These are phyloP conservation scores for Scheffersomyces lignosus DNA, from an alignment of 805 yeast species.

Conservation along the genomic window DNA sequence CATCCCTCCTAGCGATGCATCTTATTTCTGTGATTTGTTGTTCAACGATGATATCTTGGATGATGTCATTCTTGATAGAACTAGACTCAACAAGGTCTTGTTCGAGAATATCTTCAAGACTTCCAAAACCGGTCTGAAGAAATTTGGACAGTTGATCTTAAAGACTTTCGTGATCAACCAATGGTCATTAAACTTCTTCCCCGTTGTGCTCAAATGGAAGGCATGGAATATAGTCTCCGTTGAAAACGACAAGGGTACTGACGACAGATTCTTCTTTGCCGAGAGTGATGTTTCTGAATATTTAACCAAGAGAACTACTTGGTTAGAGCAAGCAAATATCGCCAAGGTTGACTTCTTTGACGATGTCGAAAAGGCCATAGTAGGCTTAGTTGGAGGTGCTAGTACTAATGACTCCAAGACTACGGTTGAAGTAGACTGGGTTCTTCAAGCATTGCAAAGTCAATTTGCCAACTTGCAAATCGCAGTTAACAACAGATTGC, in stretches of 20 bases:
- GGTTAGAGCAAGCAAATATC: constrained; percentile 43
- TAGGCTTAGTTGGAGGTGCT: constrained; percentile 54
- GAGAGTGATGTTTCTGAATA: constrained; percentile 30
- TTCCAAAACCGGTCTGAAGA: constrained; percentile 47
- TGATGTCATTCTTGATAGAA: constrained; percentile 30
- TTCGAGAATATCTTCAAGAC: constrained; percentile 41
- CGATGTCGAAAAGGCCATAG: constrained; percentile 56
- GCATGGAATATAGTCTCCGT: constrained; percentile 32
- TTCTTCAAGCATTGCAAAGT: constrained; percentile 49
- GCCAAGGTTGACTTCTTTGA: constrained; percentile 50
- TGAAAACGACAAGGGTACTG: constrained; percentile 25
- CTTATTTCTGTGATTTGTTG: constrained; percentile 30
- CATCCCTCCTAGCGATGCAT: constrained; percentile 67
- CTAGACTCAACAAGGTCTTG: constrained; percentile 22
- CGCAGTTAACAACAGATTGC: constrained; percentile 50
- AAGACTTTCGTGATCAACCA: constrained; percentile 69
- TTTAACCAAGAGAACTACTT: constrained; percentile 40
- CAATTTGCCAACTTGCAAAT: constrained; percentile 41
- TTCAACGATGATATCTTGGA: constrained; percentile 19
- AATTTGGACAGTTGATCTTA: constrained; percentile 54
- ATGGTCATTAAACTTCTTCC: constrained; percentile 41
- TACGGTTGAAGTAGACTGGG: constrained; percentile 56
- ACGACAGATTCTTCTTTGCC: constrained; percentile 31
- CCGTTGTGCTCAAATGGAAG: constrained; percentile 50
- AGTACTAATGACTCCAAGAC: constrained; percentile 51